Base-by-base conservation (phyloP, 768 basidiomycete genomes). In the Sporobolomyces roseus region DNA sequence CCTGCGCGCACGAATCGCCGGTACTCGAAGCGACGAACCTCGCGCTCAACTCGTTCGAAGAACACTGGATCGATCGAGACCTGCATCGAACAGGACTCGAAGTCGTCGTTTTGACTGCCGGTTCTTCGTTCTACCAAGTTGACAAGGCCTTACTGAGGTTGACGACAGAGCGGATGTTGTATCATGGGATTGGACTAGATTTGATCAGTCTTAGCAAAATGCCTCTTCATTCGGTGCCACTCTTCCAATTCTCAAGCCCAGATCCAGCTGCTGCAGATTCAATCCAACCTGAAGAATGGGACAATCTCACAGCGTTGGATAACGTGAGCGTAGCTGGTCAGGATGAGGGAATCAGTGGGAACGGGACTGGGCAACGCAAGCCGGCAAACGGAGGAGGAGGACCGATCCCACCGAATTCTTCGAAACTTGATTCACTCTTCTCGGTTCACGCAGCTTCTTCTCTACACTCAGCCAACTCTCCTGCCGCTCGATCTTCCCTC, bases 11-110 rank as follows among this genome's bases (percentile, higher is more conserved):
- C 74, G 93, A 98, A 72, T 92, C 93, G 1, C 93, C 93, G 46
- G 83, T 98, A n/a, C 84, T 98, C 8, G 96, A 98, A 78, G 91
- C 92, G 2, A 83, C 98, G 59, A 98, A 98, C 75, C 83, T 99
- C 51, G 90, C 87, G 1, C 83, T 97, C 21, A 94, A 92, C 76
- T 90, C 93, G 0, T 88, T 88, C 21, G 94, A 98, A 79, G 90
- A 88, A 3, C 91, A 96, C 77, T 93, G 96, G 77, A 87, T 98
- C 72, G 96, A 98, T 78, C 87, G 96, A 25, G 96, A 94, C 36
- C 81, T 98, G 13, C 90, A 88, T 3, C 82, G 92, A 19, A 98
- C 93, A 0, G 94, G 94, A 27, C 80, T 87, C 1, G 85, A 86
- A 19, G 90, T 88, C 4, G 84, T 93, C 51, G 77, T 98, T 49